A percentile compares a stretch with the other conserved stretches of the same genome.
Evolutionary conservation across 176 grass and related monocot species (phyloP).

Genomic region (Avena eriantha): DNA sequence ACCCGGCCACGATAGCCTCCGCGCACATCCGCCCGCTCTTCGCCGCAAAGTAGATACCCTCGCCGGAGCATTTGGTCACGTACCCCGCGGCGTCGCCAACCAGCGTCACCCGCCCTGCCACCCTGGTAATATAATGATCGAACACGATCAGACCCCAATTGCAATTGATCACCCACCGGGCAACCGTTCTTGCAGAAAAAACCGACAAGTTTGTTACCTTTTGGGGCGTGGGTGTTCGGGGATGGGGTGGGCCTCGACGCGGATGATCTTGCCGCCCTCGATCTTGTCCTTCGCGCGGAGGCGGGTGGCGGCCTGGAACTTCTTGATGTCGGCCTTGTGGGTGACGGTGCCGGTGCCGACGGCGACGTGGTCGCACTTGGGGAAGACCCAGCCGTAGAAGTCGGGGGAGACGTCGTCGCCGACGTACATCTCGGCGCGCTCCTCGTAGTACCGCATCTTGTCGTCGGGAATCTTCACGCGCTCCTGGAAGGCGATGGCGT

Average conservation of each 20-base stretch:
- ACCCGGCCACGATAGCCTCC: slow-evolving; percentile 88
- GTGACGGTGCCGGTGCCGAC: slow-evolving; percentile 97
- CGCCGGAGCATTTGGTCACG: slow-evolving; percentile 97
- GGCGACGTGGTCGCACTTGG: slow-evolving; percentile 98
- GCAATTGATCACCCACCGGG: background rate
- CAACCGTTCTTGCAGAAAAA: background rate
- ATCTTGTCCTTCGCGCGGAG: slow-evolving; percentile 96
- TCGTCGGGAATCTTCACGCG: slow-evolving; percentile 84
- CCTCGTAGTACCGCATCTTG: slow-evolving; percentile 97
- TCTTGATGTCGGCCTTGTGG: slow-evolving; percentile 96
- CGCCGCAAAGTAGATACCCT: slow-evolving; percentile 98
- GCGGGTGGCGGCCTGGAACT: slow-evolving; percentile 94
- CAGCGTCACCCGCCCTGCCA: slow-evolving; percentile 69
- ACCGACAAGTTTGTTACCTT: slow-evolving; percentile 37
- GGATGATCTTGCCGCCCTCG: slow-evolving; percentile 92
- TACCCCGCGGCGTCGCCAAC: slow-evolving; percentile 94
- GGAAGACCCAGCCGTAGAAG: slow-evolving; percentile 99
- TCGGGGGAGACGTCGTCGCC: slow-evolving; percentile 97
- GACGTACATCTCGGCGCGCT: slow-evolving; percentile 98
- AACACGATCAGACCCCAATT: background rate
- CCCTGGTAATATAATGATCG: slow-evolving; percentile 40
- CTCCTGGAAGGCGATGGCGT: slow-evolving; percentile 98
- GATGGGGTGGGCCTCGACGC: slow-evolving; percentile 96
- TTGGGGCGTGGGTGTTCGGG: slow-evolving; percentile 89
- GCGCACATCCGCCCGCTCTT: slow-evolving; percentile 96